Evolutionary conservation across 2,329 filamentous ascomycete genomes (phyloP), one percentile per base, ranked within the genome.

Genomic region (Phialophora chinensis): DNA sequence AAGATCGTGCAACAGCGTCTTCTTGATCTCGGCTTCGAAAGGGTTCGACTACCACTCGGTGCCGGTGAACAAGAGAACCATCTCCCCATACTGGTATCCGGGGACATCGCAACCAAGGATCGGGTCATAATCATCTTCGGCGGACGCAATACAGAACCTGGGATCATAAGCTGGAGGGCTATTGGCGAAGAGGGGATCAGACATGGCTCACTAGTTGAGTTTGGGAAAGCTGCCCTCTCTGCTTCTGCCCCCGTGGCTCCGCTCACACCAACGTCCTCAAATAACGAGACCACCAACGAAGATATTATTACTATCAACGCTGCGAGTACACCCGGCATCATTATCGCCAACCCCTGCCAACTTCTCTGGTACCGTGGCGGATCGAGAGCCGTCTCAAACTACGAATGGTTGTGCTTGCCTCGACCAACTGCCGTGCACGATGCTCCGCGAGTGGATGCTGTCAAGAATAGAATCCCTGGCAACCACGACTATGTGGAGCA

Each of bases 301-400:
- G 17, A 8, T 10, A 61, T 72, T 17, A 77, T 77, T 38, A 77
- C 77, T 38, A 79, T 77, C 14, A 69, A 49, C 25, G 59, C 70
- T 35, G 49, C 61, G 44, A 53, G 59, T 59, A 44, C 62, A 5
- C 1, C 87, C 84, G 0, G 90, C 2, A 79, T 97, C 63, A 79
- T 97, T 31, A 80, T 97, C 29, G 86, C 92, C 54, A 97, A 97
- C 75, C 83, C 87, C 3, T 92, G 91, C 4, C 88, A 96, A 78
- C 80, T 91, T 20, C 82, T 89, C 73, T 97, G 92, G 88, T 91
- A 90, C 76, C 87, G 90, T 49, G 84, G 86, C 60, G 84, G 84
- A 1, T 79, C 83, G 60, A 84, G 85, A 57, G 82, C 87, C 0
- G 81, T 96, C 67, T 90, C 86, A 0, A 75, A 83, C 1, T 74